A percentile compares a stretch with the other conserved stretches of the same genome.
Evolutionary conservation across 2,329 filamentous ascomycete genomes (phyloP).

Genomic region (Alternaria dauci): DNA sequence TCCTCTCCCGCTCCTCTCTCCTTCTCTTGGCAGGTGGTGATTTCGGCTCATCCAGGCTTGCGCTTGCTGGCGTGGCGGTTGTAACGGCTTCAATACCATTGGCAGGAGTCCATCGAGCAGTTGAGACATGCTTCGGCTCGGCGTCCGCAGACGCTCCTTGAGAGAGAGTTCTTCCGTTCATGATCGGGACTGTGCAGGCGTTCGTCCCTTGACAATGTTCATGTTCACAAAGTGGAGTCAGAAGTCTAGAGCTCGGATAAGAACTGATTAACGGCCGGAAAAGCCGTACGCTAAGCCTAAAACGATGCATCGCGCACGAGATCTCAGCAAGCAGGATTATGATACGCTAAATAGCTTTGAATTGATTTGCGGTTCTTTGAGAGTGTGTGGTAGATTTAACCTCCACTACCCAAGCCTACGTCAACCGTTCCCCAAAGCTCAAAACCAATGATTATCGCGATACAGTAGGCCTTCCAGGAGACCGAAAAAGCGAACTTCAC

Average conservation of each 20-base stretch:
- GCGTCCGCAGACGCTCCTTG: neutral
- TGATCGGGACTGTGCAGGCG: neutral
- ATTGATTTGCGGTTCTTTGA: neutral
- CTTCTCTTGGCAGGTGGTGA: constrained; percentile 42
- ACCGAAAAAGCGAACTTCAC: no score
- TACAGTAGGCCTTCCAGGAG: no score
- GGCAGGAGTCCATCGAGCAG: constrained; percentile 23
- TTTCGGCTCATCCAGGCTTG: constrained; percentile 33
- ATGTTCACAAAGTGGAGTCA: constrained; percentile 14
- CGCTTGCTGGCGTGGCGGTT: constrained; percentile 15
- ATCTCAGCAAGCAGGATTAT: neutral
- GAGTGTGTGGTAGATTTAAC: neutral
- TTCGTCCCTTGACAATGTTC: neutral
- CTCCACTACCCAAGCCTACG: neutral
- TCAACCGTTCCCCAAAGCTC: no score
- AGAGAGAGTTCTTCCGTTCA: constrained; percentile 5
- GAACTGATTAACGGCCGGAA: constrained; percentile 15
- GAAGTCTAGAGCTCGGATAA: constrained; percentile 13
- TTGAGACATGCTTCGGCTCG: constrained; percentile 12
- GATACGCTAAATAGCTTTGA: neutral
- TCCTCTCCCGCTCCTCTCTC: constrained; percentile 49
- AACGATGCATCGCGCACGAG: constrained; percentile 1
- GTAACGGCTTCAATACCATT: constrained; percentile 25
- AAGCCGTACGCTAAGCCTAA: constrained; percentile 15
- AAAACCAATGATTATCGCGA: no score